phyloP scores from a whole-genome alignment of 1,284 basidiomycete genomes.

The Volvariella surrecta region DNA sequence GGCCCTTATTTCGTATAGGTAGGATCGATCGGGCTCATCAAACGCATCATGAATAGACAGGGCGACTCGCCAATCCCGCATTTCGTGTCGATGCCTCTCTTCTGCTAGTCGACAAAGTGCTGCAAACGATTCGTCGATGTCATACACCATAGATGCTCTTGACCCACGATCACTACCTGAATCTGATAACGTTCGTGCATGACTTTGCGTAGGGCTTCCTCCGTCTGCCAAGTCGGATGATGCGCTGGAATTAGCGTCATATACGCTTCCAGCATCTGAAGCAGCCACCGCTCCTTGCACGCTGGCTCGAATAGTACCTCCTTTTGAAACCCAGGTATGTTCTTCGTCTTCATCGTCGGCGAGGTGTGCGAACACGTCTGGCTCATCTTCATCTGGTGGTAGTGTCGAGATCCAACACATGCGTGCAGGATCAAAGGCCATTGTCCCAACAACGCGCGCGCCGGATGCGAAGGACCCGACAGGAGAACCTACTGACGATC shows the following conservation, averaged over 20 bases:
- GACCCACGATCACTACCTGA: conserved; percentile 71
- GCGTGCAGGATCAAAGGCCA: conserved; percentile 89
- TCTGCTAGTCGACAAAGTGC: conserved; percentile 69
- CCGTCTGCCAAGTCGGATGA: conserved; percentile 31
- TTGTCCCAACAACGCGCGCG: conserved; percentile 87
- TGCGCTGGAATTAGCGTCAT: conserved; percentile 19
- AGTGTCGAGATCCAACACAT: conserved; percentile 93
- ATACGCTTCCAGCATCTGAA: conserved; percentile 22
- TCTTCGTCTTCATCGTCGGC: conserved; percentile 82
- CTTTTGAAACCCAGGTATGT: conserved; percentile 58
- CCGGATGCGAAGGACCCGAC: conserved; percentile 69
- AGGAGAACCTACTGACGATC: conserved; percentile 73
- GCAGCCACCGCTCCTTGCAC: conserved; percentile 34
- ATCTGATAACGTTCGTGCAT: conserved; percentile 57
- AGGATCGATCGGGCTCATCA: conserved; percentile 44
- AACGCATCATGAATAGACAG: conserved; percentile 33
- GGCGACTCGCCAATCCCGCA: conserved; percentile 70
- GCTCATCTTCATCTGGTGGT: conserved; percentile 84
- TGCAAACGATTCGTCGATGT: conserved; percentile 66
- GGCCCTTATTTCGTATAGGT: conserved; percentile 71
- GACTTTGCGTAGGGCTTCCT: conserved; percentile 56
- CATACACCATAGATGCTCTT: conserved; percentile 63
- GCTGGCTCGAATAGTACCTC: conserved; percentile 69
- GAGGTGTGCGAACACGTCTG: conserved; percentile 85
- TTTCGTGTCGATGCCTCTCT: conserved; percentile 71